These are phyloP conservation scores for Xanthoconium stramineum DNA, from an alignment of 768 basidiomycete genomes.

Conservation along the genomic window DNA sequence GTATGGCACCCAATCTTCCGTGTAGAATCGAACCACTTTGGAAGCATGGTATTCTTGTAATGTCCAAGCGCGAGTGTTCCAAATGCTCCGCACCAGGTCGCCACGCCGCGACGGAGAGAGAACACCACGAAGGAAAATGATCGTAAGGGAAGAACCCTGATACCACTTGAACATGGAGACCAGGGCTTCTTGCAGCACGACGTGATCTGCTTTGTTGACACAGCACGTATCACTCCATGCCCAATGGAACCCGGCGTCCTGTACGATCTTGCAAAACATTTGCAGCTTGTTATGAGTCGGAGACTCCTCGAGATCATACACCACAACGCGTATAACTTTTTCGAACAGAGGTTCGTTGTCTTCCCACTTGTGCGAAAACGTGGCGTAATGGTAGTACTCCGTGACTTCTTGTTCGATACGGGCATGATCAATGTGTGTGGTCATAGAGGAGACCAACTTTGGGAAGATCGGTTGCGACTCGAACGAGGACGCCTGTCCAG, in stretches of 20 bases:
- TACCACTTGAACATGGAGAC: too few relatives aligned
- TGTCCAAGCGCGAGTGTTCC: background rate
- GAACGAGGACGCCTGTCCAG: background rate
- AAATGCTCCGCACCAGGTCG: background rate
- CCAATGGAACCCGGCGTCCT: background rate
- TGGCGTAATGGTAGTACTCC: background rate
- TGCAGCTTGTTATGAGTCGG: background rate
- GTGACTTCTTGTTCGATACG: background rate
- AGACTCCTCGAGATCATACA: background rate
- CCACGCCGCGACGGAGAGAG: background rate
- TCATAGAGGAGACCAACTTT: background rate
- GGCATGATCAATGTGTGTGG: background rate
- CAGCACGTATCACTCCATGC: background rate
- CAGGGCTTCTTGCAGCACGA: background rate
- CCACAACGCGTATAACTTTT: background rate
- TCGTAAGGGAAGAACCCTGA: too few relatives aligned
- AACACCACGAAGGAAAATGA: background rate
- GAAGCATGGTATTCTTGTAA: background rate
- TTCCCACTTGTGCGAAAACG: background rate
- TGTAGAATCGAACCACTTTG: background rate
- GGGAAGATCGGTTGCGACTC: background rate
- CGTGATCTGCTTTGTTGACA: background rate
- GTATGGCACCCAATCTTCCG: background rate
- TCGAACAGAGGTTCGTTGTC: background rate
- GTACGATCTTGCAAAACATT: background rate